These are phyloP conservation scores for Fonsecaea monophora DNA, from an alignment of 2,329 filamentous ascomycete species.

Conservation along the genomic window DNA sequence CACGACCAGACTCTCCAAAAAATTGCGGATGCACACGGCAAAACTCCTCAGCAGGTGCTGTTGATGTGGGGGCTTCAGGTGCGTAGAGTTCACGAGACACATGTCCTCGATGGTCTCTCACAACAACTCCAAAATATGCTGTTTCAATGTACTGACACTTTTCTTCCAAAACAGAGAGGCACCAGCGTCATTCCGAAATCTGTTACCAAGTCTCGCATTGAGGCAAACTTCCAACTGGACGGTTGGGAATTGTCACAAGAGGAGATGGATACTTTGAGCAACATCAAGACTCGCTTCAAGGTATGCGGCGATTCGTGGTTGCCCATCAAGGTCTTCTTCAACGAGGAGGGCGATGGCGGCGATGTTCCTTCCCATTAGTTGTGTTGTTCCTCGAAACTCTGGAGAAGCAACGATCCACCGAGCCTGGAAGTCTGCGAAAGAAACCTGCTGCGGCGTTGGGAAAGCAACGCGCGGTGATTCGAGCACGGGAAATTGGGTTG, in stretches of 20 bases:
- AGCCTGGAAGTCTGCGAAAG: background rate
- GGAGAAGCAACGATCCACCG: background rate
- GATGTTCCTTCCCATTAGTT: conserved; percentile 32
- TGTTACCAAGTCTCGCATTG: conserved; percentile 74
- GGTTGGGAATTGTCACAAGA: conserved; percentile 75
- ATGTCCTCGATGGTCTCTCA: background rate
- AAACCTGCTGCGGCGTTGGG: conserved; percentile 2
- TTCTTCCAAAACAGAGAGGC: conserved; percentile 50
- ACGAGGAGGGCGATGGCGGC: conserved; percentile 36
- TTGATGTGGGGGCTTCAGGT: conserved; percentile 73
- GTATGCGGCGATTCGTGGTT: conserved; percentile 69
- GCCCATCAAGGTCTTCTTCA: conserved; percentile 78
- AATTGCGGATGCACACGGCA: conserved; percentile 40
- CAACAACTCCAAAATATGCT: background rate
- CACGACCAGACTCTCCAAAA: conserved; percentile 50
- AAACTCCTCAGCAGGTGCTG: conserved; percentile 70
- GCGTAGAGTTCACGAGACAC: background rate
- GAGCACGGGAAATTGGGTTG: background rate
- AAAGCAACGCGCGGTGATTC: background rate
- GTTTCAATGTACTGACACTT: conserved; percentile 6
- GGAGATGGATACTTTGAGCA: conserved; percentile 72
- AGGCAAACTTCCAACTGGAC: conserved; percentile 77
- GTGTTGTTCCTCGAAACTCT: background rate
- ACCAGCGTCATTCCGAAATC: conserved; percentile 87
- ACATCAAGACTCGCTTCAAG: conserved; percentile 78